These are phyloP conservation scores for Penicillium malachiteum DNA, from an alignment of 495 filamentous ascomycete species.

Conservation along the genomic window DNA sequence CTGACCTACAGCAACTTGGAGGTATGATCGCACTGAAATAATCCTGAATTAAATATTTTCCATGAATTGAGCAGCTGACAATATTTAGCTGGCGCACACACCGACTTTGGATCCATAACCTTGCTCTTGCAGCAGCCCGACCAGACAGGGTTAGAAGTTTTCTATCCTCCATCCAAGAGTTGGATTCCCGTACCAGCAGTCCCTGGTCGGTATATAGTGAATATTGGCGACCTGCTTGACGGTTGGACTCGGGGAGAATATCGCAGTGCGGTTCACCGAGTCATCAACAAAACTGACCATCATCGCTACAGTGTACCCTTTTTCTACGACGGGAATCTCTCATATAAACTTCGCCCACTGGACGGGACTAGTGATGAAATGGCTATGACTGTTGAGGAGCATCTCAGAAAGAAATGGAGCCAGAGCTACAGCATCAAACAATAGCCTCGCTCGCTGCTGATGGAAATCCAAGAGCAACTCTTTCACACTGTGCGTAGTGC, in stretches of 20 bases:
- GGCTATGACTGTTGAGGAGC: background rate
- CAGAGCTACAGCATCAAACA: too few relatives aligned
- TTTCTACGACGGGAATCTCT: slow-evolving; percentile 14
- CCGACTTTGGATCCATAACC: slow-evolving; percentile 42
- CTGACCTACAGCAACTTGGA: background rate
- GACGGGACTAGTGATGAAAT: background rate
- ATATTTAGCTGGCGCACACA: slow-evolving; percentile 25
- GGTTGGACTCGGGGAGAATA: slow-evolving; percentile 36
- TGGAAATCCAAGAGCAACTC: too few relatives aligned
- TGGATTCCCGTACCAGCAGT: slow-evolving; percentile 39
- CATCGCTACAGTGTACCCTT: slow-evolving; percentile 18
- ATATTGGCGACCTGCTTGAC: slow-evolving; percentile 43
- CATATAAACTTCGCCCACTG: background rate
- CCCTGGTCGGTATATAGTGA: slow-evolving; percentile 44
- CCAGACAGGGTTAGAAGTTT: slow-evolving; percentile 44
- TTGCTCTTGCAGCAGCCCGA: slow-evolving; percentile 43
- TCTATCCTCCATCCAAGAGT: slow-evolving; percentile 27
- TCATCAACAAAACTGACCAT: slow-evolving; percentile 24
- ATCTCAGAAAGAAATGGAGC: background rate
- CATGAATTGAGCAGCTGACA: background rate
- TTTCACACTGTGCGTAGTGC: too few relatives aligned
- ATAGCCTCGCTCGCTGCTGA: too few relatives aligned
- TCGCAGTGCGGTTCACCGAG: slow-evolving; percentile 37
- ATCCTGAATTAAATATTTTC: background rate
- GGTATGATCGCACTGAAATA: background rate